These are phyloP conservation scores for Epithemia pelagica DNA, from an alignment of 108 stramenopile species.

Conservation along the genomic window DNA sequence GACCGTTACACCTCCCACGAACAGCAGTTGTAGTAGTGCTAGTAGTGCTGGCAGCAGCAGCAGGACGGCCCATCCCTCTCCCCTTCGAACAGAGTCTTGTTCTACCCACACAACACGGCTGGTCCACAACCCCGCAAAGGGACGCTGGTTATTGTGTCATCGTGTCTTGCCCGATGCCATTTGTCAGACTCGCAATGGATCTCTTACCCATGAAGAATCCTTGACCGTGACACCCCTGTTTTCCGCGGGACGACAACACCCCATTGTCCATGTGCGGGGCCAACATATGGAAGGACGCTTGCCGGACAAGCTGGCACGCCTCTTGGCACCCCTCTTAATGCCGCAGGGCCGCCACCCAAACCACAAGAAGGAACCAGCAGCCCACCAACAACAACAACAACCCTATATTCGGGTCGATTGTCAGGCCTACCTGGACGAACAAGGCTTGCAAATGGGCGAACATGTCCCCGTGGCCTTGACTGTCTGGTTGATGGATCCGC, in stretches of 20 bases:
- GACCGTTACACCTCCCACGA: neutral
- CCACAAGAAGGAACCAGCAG: neutral
- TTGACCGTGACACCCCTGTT: neutral
- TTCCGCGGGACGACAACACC: neutral
- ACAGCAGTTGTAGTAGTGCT: neutral
- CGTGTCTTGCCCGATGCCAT: conserved; percentile 52
- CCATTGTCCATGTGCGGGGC: conserved; percentile 49
- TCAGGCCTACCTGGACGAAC: conserved; percentile 65
- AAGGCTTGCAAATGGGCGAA: conserved; percentile 43
- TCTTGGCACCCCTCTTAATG: conserved; percentile 50
- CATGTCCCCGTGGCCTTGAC: conserved; percentile 49
- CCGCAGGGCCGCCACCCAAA: neutral
- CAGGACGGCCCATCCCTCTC: too few species aligned
- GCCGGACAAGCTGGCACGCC: conserved; percentile 26
- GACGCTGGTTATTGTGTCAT: conserved; percentile 52
- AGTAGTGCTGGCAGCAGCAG: neutral
- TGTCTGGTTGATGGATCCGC: conserved; percentile 33
- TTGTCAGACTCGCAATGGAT: conserved; percentile 36
- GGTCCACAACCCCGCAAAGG: neutral
- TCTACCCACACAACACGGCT: neutral
- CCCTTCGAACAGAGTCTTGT: neutral
- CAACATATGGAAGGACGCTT: conserved; percentile 35
- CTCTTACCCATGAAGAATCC: conserved; percentile 30
- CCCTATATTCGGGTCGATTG: conserved; percentile 30
- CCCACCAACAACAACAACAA: too few species aligned